phyloP scores from a whole-genome alignment of 495 filamentous ascomycete genomes.

The Astrothelium subdiscretum region DNA sequence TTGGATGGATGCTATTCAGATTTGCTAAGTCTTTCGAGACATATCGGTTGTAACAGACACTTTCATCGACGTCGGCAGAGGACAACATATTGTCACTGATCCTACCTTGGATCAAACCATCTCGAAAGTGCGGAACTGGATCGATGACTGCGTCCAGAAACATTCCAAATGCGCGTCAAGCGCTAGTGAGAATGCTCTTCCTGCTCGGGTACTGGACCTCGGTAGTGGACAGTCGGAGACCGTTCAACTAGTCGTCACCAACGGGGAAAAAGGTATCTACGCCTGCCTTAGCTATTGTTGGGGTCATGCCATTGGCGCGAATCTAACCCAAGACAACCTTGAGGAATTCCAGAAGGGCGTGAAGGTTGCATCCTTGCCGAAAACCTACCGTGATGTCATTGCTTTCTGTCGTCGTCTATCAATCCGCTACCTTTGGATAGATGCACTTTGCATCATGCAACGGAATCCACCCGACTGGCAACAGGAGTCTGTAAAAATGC shows the following conservation, averaged over 20 bases:
- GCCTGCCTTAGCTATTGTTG: slow-evolving; percentile 8
- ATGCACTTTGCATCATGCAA: slow-evolving; percentile 7
- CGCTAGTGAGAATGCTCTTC: neutral
- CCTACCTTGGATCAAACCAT: neutral
- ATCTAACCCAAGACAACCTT: neutral
- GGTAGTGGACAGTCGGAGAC: neutral
- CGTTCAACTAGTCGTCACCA: neutral
- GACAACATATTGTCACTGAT: neutral
- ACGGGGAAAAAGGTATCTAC: neutral
- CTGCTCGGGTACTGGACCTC: neutral
- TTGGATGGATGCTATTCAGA: neutral
- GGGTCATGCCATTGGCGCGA: neutral
- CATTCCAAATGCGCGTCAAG: neutral
- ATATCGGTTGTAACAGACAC: neutral
- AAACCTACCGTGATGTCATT: slow-evolving; percentile 6
- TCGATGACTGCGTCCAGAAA: neutral
- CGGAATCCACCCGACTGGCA: slow-evolving; percentile 5
- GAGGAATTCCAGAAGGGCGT: neutral
- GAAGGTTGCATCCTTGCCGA: neutral
- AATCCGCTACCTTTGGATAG: slow-evolving; percentile 5
- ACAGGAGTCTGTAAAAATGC: slow-evolving; percentile 6
- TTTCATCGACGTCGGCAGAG: neutral
- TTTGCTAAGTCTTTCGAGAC: neutral
- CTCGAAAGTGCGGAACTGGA: neutral
- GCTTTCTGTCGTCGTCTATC: neutral